Conservation (phyloP, 163 green algal genomes). For the Chlamydomonas reinhardtii region DNA sequence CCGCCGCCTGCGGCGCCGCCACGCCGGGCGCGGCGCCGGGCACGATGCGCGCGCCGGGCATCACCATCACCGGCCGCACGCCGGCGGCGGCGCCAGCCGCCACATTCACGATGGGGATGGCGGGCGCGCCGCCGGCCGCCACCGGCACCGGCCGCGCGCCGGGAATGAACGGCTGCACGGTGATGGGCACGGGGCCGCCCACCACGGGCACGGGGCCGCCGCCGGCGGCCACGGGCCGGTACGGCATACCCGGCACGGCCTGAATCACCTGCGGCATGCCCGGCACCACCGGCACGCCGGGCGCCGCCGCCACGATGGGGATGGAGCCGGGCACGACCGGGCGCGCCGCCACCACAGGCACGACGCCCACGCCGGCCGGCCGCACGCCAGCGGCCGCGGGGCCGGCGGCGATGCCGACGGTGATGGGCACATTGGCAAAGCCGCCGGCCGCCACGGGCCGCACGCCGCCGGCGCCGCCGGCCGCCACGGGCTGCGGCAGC, state of each 20-base stretch:
- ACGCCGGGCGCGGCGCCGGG: too few relatives aligned
- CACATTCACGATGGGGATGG: too few relatives aligned
- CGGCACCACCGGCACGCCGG: not conserved
- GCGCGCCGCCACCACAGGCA: not conserved
- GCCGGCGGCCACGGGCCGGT: too few relatives aligned
- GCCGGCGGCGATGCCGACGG: not conserved
- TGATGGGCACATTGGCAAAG: constrained; percentile 28
- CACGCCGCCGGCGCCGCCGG: not conserved
- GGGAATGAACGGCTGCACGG: too few relatives aligned
- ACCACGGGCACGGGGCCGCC: too few relatives aligned
- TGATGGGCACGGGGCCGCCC: too few relatives aligned
- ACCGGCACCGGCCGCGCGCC: too few relatives aligned
- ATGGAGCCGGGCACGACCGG: not conserved
- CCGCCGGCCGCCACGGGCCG: not conserved
- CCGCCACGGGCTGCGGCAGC: not conserved
- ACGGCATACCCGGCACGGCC: too few relatives aligned
- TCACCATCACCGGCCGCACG: too few relatives aligned
- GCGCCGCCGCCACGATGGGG: not conserved
- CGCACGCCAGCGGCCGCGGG: not conserved
- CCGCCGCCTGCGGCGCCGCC: not conserved
- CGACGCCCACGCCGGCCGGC: not conserved
- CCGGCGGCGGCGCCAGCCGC: too few relatives aligned
- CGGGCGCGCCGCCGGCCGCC: too few relatives aligned
- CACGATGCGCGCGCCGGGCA: too few relatives aligned
- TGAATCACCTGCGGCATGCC: not conserved